Conservation (phyloP, 1,139 yeast genomes). For the Lodderomyces metapsilosis region DNA sequence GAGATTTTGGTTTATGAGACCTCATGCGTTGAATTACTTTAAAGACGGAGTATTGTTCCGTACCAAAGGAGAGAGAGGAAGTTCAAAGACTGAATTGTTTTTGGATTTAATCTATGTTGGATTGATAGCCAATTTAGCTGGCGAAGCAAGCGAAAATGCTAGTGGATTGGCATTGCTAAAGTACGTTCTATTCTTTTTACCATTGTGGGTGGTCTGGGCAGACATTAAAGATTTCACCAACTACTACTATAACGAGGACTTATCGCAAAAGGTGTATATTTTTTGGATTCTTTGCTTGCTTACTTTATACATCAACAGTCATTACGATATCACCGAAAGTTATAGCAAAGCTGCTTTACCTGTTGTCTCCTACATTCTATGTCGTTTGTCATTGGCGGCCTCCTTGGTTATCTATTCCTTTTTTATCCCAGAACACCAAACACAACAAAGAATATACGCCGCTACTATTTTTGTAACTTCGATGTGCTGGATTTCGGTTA, state of each 20-base stretch:
- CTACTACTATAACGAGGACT: conserved; percentile 62
- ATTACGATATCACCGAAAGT: conserved; percentile 34
- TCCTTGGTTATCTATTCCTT: conserved; percentile 45
- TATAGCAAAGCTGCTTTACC: conserved; percentile 40
- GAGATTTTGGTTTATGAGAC: conserved; percentile 48
- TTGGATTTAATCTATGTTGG: conserved; percentile 66
- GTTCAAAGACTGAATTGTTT: conserved; percentile 56
- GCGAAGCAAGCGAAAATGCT: conserved; percentile 52
- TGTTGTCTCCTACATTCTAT: conserved; percentile 47
- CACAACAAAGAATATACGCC: conserved; percentile 49
- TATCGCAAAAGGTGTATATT: conserved; percentile 52
- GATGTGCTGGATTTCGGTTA: conserved; percentile 47
- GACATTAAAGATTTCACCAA: conserved; percentile 66
- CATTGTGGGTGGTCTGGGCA: conserved; percentile 64
- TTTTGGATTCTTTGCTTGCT: conserved; percentile 54
- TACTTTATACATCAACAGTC: conserved; percentile 54
- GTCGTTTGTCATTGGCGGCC: conserved; percentile 39
- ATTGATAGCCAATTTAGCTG: conserved; percentile 59
- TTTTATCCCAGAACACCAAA: conserved; percentile 52
- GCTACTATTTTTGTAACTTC: conserved; percentile 29
- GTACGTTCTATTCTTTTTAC: conserved; percentile 52
- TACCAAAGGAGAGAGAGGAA: conserved; percentile 53
- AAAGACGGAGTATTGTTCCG: conserved; percentile 56
- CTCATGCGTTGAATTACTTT: conserved; percentile 63
- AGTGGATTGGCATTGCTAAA: conserved; percentile 47